Evolutionary conservation across 495 filamentous ascomycete genomes (phyloP), one percentile per base, ranked within the genome.

Genomic region (Penicillium lagena): DNA sequence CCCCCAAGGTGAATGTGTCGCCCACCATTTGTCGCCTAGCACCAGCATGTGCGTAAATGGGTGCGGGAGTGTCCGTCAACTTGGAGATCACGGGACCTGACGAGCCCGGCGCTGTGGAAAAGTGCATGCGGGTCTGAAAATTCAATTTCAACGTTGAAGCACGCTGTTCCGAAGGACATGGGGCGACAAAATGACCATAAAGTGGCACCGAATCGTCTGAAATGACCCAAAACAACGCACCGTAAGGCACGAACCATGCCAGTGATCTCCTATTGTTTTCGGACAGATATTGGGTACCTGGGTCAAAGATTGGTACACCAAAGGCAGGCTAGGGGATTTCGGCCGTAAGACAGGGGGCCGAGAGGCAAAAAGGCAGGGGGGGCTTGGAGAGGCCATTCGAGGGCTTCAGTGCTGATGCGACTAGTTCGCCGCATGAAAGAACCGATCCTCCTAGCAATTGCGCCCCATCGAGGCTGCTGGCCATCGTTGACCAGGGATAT

Each of bases 111-210:
- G 49, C 54, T 43, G 51, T 65, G 70, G 58, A 63, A 64, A 55
- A 55, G 42, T 60, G 57, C 55, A 68, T 59, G 65, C 64, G 68
- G 67, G 67, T 63, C 62, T 43, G 29, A 40, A 37, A 68, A 70
- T 68, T 46, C 64, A 71, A 73, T 61, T 70, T 57, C 56, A 70
- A 71, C 68, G 66, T 73, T 66, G 49, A 46, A 43, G 38, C 9
- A 52, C 41, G 46, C 40, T 40, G 41, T 39, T 10, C 15, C 39
- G 30, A 31, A 47, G 43, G 43, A 14, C 42, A 45, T 30, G 32
- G 37, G 22, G 22, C 22, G 6, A 22, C 35, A 50, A 46, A 54
- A 48, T 52, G 14, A 15, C 45, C 30, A 37, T 29, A 28, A 4
- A 6, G 40, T 31, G 28, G 38, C 40, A 43, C 36, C 46, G 31